Evolutionary conservation across 1,139 yeast genomes (phyloP).

Genomic region (Candida freyschussii): DNA sequence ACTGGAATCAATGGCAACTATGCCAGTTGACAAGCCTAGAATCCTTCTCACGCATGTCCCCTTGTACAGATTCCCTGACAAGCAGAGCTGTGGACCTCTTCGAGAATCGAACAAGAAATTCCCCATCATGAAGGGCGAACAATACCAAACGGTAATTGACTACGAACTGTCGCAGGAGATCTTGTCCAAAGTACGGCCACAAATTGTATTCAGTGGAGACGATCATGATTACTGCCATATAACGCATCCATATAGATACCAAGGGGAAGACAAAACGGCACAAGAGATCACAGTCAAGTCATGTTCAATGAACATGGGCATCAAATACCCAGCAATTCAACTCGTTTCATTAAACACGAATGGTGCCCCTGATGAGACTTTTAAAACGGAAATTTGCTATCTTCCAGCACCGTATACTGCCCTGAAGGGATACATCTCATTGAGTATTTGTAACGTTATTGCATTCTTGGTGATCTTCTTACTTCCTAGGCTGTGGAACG

Average conservation of each 20-base stretch:
- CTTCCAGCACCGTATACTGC: conserved; percentile 67
- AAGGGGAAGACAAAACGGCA: conserved; percentile 35
- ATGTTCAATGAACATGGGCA: conserved; percentile 91
- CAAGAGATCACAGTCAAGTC: conserved; percentile 86
- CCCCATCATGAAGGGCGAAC: conserved; percentile 67
- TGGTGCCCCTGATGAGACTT: conserved; percentile 21
- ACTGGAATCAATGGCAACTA: conserved; percentile 29
- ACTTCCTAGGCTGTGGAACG: conserved; percentile 18
- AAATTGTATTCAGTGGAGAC: conserved; percentile 79
- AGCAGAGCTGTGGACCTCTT: conserved; percentile 58
- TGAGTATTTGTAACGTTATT: conserved; percentile 17
- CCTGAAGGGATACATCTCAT: conserved; percentile 34
- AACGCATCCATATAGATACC: conserved; percentile 43
- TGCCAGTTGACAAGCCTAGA: conserved; percentile 44
- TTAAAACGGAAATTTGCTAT: conserved; percentile 57
- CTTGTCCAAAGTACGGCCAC: conserved; percentile 55
- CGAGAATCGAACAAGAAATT: conserved; percentile 62
- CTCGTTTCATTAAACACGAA: conserved; percentile 65
- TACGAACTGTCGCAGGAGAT: conserved; percentile 53
- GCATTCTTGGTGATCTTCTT: conserved; percentile 15
- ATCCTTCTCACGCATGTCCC: conserved; percentile 81
- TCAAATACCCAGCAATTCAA: conserved; percentile 79
- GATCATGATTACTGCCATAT: conserved; percentile 95
- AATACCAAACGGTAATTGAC: conserved; percentile 73
- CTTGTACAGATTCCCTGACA: conserved; percentile 50